Evolutionary conservation across 495 filamentous ascomycete species (phyloP).

Genomic region (Polyplosphaeria fusca): DNA sequence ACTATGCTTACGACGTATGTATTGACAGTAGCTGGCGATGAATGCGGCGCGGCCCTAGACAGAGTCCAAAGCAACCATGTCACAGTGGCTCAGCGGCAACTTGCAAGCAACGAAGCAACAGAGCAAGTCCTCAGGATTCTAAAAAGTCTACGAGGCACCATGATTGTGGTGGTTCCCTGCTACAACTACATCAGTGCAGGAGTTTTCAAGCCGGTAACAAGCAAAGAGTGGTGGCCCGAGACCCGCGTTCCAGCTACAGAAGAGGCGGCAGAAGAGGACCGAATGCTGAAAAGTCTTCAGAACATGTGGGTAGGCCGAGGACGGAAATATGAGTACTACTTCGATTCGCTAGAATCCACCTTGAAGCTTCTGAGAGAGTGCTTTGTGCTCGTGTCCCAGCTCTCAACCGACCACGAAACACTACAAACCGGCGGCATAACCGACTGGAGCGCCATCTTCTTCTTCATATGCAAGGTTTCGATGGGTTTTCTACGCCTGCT

Average conservation of each 20-base stretch:
- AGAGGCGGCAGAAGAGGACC: constrained; percentile 14
- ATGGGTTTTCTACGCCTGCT: constrained; percentile 14
- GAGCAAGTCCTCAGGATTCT: neutral
- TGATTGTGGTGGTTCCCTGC: constrained; percentile 11
- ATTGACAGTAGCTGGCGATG: constrained; percentile 6
- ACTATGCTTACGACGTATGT: constrained; percentile 5
- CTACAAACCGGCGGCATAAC: neutral
- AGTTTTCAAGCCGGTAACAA: neutral
- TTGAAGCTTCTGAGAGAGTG: constrained; percentile 8
- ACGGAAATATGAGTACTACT: constrained; percentile 19
- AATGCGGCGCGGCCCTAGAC: constrained; percentile 1
- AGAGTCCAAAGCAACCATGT: too few relatives aligned
- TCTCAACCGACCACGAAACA: neutral
- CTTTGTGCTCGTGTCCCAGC: constrained; percentile 21
- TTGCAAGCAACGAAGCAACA: neutral
- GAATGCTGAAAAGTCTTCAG: neutral
- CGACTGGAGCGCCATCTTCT: constrained; percentile 6
- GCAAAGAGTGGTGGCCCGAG: constrained; percentile 18
- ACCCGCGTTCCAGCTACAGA: neutral
- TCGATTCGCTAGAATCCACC: neutral
- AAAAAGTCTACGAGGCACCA: constrained; percentile 1
- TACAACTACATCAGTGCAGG: constrained; percentile 9
- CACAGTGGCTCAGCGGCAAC: neutral
- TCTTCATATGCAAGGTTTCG: constrained; percentile 6
- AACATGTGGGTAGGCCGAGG: constrained; percentile 17